Evolutionary conservation across 129 eudicot genomes (phyloP), one percentile per base, ranked within the genome.

Genomic region (Glebionis coronaria): DNA sequence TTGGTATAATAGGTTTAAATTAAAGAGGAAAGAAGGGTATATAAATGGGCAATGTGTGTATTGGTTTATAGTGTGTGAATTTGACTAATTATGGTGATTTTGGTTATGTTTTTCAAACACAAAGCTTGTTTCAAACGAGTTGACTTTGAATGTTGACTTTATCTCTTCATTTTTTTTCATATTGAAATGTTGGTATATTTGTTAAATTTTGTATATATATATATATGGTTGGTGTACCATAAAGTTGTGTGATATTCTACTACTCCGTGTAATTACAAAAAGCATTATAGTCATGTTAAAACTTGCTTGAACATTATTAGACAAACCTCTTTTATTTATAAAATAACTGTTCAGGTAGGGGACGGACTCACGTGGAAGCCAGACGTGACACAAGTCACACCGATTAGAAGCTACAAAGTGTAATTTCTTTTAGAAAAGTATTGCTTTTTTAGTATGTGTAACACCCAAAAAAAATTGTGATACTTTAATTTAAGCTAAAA

Each of bases 121-220:
- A 46, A 65, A 65, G 69, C 23, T 61, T 68, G 71, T 51, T 75
- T 75, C 74, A 67, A 75, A 68, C 7, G 52, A 68, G 74, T 75
- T 68, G 80, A 75, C 80, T 68, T 75, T 75, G 80, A 75, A 68
- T 68, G 42, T 50, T 60, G 69, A 75, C 64, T 51, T 75, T 71
- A n/a, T 13, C 53, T 12, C 61, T 54, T 45, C 61, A 56, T 45
- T 16, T 10, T 65, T 67, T 51, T 23, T 52, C 50, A 28, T 62
- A 52, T 72, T 14, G 54, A 50, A n/a, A n/a, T n/a, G 63, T 72
- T 54, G 64, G 63, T 45, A 45, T 52, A 20, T 38, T 69, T 14
- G 9, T 57, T 70, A n/a, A 10, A 9, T 3, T 25, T 44, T 74
- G 67, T 46, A 56, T 73, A 56, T 46, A 67, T 65, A 20, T 46